Evolutionary conservation across 345 rosid genomes (phyloP).

Genomic region (Noccaea caerulescens): DNA sequence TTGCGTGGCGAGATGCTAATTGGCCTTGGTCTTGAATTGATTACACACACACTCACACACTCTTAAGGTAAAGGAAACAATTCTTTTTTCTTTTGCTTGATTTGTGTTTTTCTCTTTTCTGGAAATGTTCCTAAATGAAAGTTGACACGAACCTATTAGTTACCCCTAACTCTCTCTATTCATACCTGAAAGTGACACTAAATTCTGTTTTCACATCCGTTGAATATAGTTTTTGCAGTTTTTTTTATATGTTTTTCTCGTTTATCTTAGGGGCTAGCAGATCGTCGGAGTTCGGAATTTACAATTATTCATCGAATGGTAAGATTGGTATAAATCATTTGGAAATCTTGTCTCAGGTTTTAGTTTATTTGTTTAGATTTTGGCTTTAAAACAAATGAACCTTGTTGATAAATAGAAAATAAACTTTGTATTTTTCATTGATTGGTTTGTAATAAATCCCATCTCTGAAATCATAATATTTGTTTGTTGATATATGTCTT

Average conservation of each 20-base stretch:
- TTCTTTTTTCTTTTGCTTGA: neutral
- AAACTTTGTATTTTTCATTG: neutral
- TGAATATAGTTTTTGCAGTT: neutral
- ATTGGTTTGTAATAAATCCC: constrained; percentile 5
- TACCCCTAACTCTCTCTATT: neutral
- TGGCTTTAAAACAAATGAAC: neutral
- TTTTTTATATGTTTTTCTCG: neutral
- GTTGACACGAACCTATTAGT: neutral
- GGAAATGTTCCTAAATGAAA: neutral
- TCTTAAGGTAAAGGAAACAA: too few species aligned
- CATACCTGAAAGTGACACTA: neutral
- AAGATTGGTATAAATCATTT: neutral
- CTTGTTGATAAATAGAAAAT: neutral
- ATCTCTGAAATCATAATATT: neutral
- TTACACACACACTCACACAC: too few species aligned
- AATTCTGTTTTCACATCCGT: neutral
- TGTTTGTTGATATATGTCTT: constrained; percentile 1
- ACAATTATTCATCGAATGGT: neutral
- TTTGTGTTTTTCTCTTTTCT: neutral
- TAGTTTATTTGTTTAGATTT: neutral
- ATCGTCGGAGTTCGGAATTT: neutral
- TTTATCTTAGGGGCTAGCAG: constrained; percentile 11
- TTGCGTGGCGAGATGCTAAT: constrained; percentile 88
- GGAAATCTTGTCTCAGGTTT: constrained; percentile 4
- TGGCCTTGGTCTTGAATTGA: constrained; percentile 84